Evolutionary conservation across 129 eudicot species (phyloP), one percentile per base, ranked within the genome.

Genomic region (Helianthus tuberosus): DNA sequence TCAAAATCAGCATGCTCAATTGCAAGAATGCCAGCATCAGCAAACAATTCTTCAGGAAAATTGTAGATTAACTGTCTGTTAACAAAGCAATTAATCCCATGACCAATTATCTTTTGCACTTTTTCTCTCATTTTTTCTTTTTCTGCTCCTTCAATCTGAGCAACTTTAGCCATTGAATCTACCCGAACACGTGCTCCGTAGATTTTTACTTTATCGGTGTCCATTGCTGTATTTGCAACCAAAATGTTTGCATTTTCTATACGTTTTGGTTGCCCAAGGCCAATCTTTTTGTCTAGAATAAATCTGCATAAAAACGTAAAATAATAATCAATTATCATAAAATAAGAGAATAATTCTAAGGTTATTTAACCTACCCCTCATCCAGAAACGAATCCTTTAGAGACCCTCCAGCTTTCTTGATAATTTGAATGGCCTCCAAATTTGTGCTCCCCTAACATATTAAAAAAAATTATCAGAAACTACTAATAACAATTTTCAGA

Each of bases 1-100:
- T 93, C 98, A 79, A 93, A 93, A 83, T 93, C 98, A 68, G 98
- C 98, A 83, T 93, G 98, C 83, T 93, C 98, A 47, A 93, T 93
- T 51, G 98, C 98, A 63, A 93, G 98, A 55, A 93, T 81, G 29
- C 98, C 98, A 9, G 98, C 95, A 84, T 93, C 98, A 14, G 98
- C 98, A 82, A 93, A 93, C 12, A 93, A 83, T 70, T 93, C 98
- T 50, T 93, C 98, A 0, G 98, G 98, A 75, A 93, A 93, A 82
- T 93, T 93, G 86, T 93, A 93, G 80, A 93, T 93, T 70, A 93
- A 47, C 77, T 93, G 98, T 44, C 98, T 73, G 80, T 93, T 90
- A 2, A 93, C 93, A 68, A 93, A 93, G 70, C 98, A 93, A 60
- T 93, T 93, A 47, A 93, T 90, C 10, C 98, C 98, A 61, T 93